These are phyloP conservation scores for Salix exigua DNA, from an alignment of 345 rosid species.

Conservation along the genomic window DNA sequence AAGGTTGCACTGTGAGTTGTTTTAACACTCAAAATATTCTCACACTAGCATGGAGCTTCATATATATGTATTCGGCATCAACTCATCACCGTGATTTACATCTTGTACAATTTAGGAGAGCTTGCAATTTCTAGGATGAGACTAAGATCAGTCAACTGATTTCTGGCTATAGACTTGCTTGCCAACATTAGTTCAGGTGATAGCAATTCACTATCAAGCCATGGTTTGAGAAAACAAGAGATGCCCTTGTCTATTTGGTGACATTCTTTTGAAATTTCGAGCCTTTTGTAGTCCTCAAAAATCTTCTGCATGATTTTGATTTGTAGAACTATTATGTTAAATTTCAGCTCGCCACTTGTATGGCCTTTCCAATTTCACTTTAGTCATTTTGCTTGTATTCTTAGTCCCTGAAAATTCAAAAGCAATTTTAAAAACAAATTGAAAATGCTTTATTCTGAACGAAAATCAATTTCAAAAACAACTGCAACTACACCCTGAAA, in stretches of 20 bases:
- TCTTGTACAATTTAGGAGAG: not conserved
- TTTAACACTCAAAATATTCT: not conserved
- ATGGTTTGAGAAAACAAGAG: not conserved
- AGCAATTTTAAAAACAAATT: too few species aligned
- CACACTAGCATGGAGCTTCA: not conserved
- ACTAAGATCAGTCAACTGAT: not conserved
- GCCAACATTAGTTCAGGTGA: not conserved
- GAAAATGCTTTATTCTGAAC: too few species aligned
- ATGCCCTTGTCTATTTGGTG: not conserved
- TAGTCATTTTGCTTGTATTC: not conserved
- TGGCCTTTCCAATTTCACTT: not conserved
- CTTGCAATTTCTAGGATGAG: not conserved
- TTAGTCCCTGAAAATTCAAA: rapidly evolving
- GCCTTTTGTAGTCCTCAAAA: not conserved
- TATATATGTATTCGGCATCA: not conserved
- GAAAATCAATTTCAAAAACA: too few species aligned
- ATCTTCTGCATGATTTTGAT: not conserved
- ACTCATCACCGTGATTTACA: not conserved
- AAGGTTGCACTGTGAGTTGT: not conserved
- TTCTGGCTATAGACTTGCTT: not conserved
- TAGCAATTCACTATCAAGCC: not conserved
- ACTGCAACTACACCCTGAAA: too few species aligned
- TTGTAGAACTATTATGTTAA: not conserved
- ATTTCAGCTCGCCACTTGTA: not conserved
- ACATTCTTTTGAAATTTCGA: not conserved